phyloP scores from a whole-genome alignment of 2,329 filamentous ascomycete species.

The Colletotrichum sp. region DNA sequence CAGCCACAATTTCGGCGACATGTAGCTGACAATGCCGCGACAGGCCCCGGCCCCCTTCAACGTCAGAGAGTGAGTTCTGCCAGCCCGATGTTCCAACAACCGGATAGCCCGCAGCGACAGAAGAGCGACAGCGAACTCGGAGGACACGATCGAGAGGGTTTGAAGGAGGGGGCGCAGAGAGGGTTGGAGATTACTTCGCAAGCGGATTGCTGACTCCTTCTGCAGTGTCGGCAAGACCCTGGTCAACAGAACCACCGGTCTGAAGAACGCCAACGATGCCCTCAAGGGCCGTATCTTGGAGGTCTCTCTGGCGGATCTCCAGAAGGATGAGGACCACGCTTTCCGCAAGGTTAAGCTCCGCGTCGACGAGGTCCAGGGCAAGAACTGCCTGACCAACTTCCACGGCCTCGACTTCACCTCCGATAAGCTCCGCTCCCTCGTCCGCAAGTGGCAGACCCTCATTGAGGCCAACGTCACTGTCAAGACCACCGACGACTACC shows the following conservation, averaged over 20 bases:
- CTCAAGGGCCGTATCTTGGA: conserved; percentile 99
- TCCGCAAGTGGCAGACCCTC: conserved; percentile 99
- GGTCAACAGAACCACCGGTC: conserved; percentile 98
- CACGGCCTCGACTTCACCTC: conserved; percentile 99
- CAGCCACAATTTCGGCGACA: background rate
- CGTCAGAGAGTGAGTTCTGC: conserved; percentile 84
- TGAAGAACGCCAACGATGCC: conserved; percentile 99
- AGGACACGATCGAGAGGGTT: background rate
- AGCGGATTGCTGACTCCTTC: background rate
- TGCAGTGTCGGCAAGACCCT: conserved; percentile 98
- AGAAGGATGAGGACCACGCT: conserved; percentile 99
- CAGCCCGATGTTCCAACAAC: conserved; percentile 1
- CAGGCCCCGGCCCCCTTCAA: conserved; percentile 95
- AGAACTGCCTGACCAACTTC: conserved; percentile 99
- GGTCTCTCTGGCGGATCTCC: conserved; percentile 97
- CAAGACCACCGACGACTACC: conserved; percentile 99
- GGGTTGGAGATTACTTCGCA: background rate
- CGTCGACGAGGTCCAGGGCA: conserved; percentile 98
- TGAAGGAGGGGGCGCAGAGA: background rate
- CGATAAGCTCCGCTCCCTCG: conserved; percentile 98
- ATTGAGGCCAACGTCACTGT: conserved; percentile 99
- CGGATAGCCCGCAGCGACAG: background rate
- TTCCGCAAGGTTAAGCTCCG: conserved; percentile 99
- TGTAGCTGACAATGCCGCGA: conserved; percentile 28
- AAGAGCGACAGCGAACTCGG: background rate